Evolutionary conservation across 306 rosid species (phyloP), one percentile per base, ranked within the genome.

Genomic region (Canavalia gladiata): DNA sequence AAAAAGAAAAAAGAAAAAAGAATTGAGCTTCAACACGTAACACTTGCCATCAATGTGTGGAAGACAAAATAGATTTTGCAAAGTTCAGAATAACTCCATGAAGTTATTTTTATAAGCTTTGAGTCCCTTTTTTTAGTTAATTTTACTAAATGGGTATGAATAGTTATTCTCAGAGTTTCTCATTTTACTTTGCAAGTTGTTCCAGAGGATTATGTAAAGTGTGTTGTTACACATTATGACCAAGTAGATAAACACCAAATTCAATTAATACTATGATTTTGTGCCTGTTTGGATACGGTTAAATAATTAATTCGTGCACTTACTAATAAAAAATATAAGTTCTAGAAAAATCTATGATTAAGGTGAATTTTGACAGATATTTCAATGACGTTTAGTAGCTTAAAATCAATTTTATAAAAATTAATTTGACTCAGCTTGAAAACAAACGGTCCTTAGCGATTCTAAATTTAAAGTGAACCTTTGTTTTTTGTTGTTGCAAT

Each of bases 71-170:
- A 34, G 25, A 55, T 60, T 73, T 28, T 72, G 43, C 30, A 28
- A 50, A 43, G 1, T 65, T 46, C 69, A 59, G 47, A 68, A 28
- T 42, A 35, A 30, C 35, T 18, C 34, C 49, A 39, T 64, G 13
- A 56, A 52, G 41, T 77, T 68, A 43, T 55, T 18, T 62, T 74
- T 78, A 43, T 63, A 4, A 73, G 73, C 79, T 66, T 58, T 46
- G 5, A 9, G 49, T 68, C 35, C 18, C 1, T 34, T 0, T 64
- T 4, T 29, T 55, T 11, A 56, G 68, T 37, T 57, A 51, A 62
- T 82, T 74, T 82, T 74, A 18, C 54, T 39, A 67, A 55, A 71
- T 76, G 79, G 81, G 69, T 42, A 64, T 65, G 70, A 4, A 37
- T 60, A 62, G 64, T 68, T 72, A 50, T 52, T 58, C 33, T 72